phyloP scores from a whole-genome alignment of 345 rosid genomes.

The Turnera subulata region DNA sequence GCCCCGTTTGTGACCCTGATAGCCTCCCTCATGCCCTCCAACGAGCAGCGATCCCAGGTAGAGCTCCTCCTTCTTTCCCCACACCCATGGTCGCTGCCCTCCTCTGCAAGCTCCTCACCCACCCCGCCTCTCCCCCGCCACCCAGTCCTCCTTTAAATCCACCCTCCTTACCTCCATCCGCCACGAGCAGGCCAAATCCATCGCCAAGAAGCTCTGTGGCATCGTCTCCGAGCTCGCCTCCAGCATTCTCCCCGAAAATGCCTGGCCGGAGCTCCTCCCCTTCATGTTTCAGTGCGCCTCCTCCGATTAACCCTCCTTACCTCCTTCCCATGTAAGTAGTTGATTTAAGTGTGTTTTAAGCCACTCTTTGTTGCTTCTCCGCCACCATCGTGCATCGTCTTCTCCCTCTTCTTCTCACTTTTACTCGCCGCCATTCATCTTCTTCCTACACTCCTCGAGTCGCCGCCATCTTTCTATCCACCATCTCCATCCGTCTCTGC shows the following conservation, averaged over 20 bases:
- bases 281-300: conserved; percentile 93
- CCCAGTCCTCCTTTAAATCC: conserved; percentile 84
- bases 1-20: conserved; percentile 81
- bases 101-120: conserved; percentile 87
- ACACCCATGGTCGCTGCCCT: conserved; percentile 83
- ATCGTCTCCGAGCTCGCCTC: conserved; percentile 95
- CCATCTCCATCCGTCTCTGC: too few relatives aligned
- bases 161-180: conserved; percentile 68
- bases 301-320: conserved; percentile 60
- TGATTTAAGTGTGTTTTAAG: too few relatives aligned
- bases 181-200: conserved; percentile 70
- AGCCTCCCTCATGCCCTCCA: conserved; percentile 74
- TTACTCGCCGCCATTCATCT: too few relatives aligned
- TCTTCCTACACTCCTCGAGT: too few relatives aligned
- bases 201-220: conserved; percentile 83
- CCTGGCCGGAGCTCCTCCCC: conserved; percentile 96
- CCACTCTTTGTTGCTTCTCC: too few relatives aligned
- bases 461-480: too few relatives aligned
- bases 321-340: too few relatives aligned
- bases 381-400: too few relatives aligned
- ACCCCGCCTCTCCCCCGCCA: conserved; percentile 63
- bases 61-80: conserved; percentile 75
- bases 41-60: too few relatives aligned
- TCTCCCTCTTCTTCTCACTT: too few relatives aligned
- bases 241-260: conserved; percentile 70